Evolutionary conservation across 2,329 filamentous ascomycete species (phyloP).

Genomic region (Calcarisporium arbuscula): DNA sequence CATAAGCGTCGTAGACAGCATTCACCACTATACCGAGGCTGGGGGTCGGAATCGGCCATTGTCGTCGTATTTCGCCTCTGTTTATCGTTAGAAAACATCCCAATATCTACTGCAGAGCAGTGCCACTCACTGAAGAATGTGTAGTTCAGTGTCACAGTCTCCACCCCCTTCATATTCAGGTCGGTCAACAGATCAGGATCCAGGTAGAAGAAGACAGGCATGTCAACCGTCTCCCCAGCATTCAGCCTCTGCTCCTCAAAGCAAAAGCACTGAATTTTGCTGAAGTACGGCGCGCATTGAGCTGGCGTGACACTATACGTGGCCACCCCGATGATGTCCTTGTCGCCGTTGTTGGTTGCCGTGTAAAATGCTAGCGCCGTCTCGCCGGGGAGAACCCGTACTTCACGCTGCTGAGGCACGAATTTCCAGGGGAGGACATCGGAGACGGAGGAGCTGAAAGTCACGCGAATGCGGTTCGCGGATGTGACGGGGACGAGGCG

Average conservation of each 20-base stretch:
- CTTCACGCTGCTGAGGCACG: constrained; percentile 91
- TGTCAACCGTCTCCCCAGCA: constrained; percentile 94
- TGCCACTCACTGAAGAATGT: constrained; percentile 87
- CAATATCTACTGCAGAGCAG: background rate
- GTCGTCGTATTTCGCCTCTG: constrained; percentile 41
- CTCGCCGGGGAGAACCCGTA: constrained; percentile 89
- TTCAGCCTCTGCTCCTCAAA: constrained; percentile 95
- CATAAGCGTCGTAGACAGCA: too few species aligned
- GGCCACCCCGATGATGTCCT: constrained; percentile 95
- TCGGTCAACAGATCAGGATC: constrained; percentile 93
- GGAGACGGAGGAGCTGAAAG: constrained; percentile 92
- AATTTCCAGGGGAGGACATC: constrained; percentile 98
- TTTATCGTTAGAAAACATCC: background rate
- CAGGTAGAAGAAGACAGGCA: constrained; percentile 99
- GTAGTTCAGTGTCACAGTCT: constrained; percentile 93
- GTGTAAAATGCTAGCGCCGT: constrained; percentile 97
- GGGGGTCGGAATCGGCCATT: constrained; percentile 38
- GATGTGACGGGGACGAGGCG: constrained; percentile 75
- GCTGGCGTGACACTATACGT: constrained; percentile 96
- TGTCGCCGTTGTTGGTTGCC: constrained; percentile 81
- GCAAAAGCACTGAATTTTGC: constrained; percentile 99
- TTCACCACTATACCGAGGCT: constrained; percentile 15
- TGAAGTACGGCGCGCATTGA: constrained; percentile 95
- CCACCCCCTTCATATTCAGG: constrained; percentile 85
- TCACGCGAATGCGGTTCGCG: constrained; percentile 83